These are phyloP conservation scores for Spiraea crenata DNA, from an alignment of 331 rosid genomes.

Conservation along the genomic window DNA sequence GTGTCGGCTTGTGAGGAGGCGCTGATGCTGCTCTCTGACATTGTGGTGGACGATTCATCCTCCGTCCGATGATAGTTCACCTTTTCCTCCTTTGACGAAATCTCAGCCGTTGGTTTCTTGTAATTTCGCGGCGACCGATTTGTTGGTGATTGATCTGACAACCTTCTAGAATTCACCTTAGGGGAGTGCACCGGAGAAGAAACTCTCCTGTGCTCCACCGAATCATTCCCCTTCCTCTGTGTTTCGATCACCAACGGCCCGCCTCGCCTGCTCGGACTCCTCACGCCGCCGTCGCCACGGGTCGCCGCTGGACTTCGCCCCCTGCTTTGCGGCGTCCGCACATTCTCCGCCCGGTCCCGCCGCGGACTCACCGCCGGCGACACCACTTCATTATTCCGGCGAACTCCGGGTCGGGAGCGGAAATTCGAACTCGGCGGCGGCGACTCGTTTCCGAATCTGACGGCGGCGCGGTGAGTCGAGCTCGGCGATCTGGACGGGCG, in stretches of 20 bases:
- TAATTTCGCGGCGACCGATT: conserved; percentile 58
- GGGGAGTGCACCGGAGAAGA: conserved; percentile 80
- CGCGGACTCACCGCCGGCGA: conserved; percentile 36
- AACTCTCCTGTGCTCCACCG: conserved; percentile 50
- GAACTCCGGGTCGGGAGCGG: conserved; percentile 47
- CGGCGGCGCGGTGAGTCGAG: conserved; percentile 28
- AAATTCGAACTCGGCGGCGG: conserved; percentile 42
- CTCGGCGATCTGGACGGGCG: conserved; percentile 45
- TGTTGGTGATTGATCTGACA: conserved; percentile 36
- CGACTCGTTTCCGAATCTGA: conserved; percentile 49
- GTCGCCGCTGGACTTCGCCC: conserved; percentile 35
- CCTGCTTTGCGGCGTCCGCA: conserved; percentile 35
- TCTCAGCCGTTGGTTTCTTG: conserved; percentile 38
- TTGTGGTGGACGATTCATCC: conserved; percentile 65
- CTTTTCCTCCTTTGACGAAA: conserved; percentile 28
- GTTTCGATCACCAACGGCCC: conserved; percentile 41
- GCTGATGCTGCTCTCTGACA: conserved; percentile 72
- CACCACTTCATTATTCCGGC: conserved; percentile 29
- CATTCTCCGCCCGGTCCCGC: conserved; percentile 35
- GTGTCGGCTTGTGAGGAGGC: conserved; percentile 62
- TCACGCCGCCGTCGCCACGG: conserved; percentile 33
- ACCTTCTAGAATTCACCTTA: conserved; percentile 40
- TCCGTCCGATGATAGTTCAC: conserved; percentile 32
- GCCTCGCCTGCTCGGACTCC: conserved; percentile 55
- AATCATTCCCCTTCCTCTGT: conserved; percentile 38